Percentiles rank a stretch among this genome's conserved stretches.
These are phyloP conservation scores for Pseudocercospora fuligena DNA, from an alignment of 2,329 filamentous ascomycete genomes.

Conservation along the genomic window DNA sequence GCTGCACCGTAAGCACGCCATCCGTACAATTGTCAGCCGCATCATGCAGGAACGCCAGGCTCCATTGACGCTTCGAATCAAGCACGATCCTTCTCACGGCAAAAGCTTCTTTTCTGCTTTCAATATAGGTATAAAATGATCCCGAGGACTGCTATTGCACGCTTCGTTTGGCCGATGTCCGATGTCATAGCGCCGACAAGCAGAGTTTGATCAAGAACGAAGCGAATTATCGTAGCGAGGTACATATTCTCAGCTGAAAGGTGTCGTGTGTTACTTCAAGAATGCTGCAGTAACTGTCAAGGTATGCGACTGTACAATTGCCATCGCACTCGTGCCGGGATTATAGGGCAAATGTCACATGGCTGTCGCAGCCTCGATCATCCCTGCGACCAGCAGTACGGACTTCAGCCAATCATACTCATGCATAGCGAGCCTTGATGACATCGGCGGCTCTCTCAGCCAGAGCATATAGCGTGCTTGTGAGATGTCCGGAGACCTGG, in stretches of 20 bases:
- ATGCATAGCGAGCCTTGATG: slow-evolving; percentile 30
- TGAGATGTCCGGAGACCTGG: slow-evolving; percentile 22
- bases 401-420: neutral
- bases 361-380: neutral
- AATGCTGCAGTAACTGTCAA: neutral
- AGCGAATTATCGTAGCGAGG: no score
- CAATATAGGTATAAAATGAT: neutral
- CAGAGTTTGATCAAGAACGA: neutral
- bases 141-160: neutral
- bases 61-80: neutral
- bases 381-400: neutral
- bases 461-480: slow-evolving; percentile 36
- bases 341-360: neutral
- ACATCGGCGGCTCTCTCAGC: slow-evolving; percentile 38
- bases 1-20: neutral
- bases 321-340: neutral
- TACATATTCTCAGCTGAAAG: neutral
- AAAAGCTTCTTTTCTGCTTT: neutral
- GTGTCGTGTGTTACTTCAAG: neutral
- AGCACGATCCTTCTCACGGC: neutral
- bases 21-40: neutral
- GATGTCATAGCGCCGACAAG: neutral
- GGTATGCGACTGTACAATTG: neutral
- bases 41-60: neutral
- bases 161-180: neutral